Percentiles rank a stretch among this genome's conserved stretches.
Evolutionary conservation across 2,329 filamentous ascomycete species (phyloP).

Genomic region (Zasmidium angulare): DNA sequence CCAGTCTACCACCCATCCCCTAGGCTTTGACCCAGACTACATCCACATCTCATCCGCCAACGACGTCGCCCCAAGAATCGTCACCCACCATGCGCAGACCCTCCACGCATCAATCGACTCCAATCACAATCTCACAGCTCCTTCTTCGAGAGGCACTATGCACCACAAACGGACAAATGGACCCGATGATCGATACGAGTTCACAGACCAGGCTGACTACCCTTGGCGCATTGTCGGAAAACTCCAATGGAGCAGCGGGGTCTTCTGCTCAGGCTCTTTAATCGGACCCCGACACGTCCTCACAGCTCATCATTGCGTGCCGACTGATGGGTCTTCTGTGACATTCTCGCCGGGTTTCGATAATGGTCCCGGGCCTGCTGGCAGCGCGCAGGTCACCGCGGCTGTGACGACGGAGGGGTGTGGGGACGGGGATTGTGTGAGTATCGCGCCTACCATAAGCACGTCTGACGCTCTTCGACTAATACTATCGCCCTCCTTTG

Average conservation of each 20-base stretch:
- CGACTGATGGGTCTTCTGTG: slow-evolving; percentile 1
- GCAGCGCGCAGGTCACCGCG: neutral
- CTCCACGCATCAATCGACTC: neutral
- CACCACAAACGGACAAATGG: neutral
- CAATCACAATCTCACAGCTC: neutral
- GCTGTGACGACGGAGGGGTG: neutral
- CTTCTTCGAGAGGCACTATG: neutral
- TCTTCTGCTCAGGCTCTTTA: slow-evolving; percentile 9
- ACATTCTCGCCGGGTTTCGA: slow-evolving; percentile 13
- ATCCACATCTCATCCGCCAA: neutral
- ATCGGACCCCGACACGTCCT: slow-evolving; percentile 12
- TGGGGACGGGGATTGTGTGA: neutral
- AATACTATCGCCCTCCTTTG: too few relatives aligned
- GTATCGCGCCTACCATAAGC: too few relatives aligned
- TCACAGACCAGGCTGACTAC: neutral
- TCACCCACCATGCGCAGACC: neutral
- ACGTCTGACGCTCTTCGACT: too few relatives aligned
- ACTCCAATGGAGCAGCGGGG: neutral
- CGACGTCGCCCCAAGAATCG: neutral
- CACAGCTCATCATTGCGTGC: slow-evolving; percentile 13
- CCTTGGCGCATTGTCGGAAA: neutral
- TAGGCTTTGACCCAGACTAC: neutral
- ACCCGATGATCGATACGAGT: neutral
- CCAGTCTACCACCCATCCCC: neutral
- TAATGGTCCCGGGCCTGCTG: slow-evolving; percentile 4